Percentiles rank a stretch among this genome's conserved stretches.
These are phyloP conservation scores for Fallopia convolvulus DNA, from an alignment of 148 eudicot genomes.

Conservation along the genomic window DNA sequence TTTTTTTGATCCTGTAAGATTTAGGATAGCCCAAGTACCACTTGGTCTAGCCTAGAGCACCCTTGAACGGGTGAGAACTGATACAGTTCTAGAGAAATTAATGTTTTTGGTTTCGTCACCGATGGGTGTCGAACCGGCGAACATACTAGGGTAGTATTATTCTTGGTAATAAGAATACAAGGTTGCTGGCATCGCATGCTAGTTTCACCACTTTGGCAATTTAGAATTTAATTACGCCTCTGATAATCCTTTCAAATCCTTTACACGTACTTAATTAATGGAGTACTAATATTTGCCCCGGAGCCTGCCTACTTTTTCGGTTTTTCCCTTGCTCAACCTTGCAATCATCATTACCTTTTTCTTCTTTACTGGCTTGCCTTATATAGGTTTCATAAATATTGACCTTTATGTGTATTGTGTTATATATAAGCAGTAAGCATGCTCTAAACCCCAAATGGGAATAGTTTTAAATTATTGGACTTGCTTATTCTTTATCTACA, in stretches of 20 bases:
- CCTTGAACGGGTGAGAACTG: too few species aligned
- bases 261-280: neutral
- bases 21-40: too few species aligned
- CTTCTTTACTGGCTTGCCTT: too few species aligned
- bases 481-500: too few species aligned
- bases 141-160: neutral
- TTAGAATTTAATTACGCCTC: neutral
- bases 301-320: too few species aligned
- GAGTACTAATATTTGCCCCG: neutral
- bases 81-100: too few species aligned
- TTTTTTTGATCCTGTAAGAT: too few species aligned
- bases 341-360: neutral
- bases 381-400: neutral
- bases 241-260: neutral
- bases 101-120: too few species aligned
- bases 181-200: slow-evolving; percentile 3
- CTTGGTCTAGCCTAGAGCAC: too few species aligned
- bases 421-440: neutral
- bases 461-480: too few species aligned
- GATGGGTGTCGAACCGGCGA: too few species aligned
- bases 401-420: neutral
- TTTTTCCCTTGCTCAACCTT: neutral
- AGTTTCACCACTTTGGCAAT: neutral
- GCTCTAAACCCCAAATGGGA: too few species aligned
- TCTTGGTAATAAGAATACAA: neutral